Evolutionary conservation across 108 stramenopile species (phyloP).

Genomic region (Parietichytrium sp.): DNA sequence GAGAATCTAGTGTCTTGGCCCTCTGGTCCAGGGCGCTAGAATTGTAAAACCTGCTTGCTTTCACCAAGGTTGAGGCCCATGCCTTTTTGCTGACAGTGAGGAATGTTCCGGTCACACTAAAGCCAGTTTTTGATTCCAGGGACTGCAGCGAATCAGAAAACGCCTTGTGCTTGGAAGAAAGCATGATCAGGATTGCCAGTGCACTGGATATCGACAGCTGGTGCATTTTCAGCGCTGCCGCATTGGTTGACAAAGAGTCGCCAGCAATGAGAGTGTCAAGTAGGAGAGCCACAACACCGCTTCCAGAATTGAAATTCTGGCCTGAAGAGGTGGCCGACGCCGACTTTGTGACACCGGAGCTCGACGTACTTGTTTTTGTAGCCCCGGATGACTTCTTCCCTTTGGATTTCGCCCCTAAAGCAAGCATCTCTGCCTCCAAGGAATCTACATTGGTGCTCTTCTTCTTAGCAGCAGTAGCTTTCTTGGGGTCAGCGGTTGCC

Average conservation of each 20-base stretch:
- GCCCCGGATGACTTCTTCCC: not conserved
- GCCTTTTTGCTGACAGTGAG: conserved; percentile 7
- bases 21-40: no score
- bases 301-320: not conserved
- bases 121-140: not conserved
- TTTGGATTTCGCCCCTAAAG: not conserved
- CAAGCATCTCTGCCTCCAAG: conserved; percentile 15
- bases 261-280: not conserved
- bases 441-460: conserved; percentile 13
- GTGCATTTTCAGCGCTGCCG: not conserved
- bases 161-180: not conserved
- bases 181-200: not conserved
- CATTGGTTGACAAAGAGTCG: not conserved
- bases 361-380: no score
- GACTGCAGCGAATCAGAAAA: not conserved
- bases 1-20: no score
- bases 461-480: not conserved
- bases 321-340: not conserved
- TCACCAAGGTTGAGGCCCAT: conserved; percentile 3
- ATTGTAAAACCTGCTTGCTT: no score
- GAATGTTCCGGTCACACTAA: not conserved
- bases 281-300: not conserved
- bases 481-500: not conserved
- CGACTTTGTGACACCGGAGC: not conserved
- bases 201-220: not conserved